Evolutionary conservation across 2,329 filamentous ascomycete species (phyloP).

Genomic region (Seiridium cupressi): DNA sequence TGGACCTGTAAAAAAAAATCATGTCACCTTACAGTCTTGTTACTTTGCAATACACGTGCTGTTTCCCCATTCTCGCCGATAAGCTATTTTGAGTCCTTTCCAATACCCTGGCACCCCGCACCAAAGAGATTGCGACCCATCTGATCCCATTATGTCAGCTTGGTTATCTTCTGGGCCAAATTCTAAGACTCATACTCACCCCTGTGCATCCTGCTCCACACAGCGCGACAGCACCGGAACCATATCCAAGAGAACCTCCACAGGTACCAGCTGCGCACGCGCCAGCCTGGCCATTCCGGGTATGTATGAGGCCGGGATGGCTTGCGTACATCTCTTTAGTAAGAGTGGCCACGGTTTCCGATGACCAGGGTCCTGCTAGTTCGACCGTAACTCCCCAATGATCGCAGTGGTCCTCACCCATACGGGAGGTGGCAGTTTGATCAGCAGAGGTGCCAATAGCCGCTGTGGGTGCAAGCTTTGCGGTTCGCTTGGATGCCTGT

Average conservation of each 20-base stretch:
- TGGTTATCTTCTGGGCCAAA: too few species aligned
- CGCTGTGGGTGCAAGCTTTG: not conserved
- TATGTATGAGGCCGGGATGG: conserved; percentile 6
- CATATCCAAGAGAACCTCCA: conserved; percentile 4
- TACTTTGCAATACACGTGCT: too few species aligned
- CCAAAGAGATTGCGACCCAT: too few species aligned
- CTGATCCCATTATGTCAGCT: too few species aligned
- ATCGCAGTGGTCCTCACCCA: not conserved
- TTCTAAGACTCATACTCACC: not conserved
- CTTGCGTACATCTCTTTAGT: conserved; percentile 6
- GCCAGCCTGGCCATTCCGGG: not conserved
- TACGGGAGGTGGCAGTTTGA: too few species aligned
- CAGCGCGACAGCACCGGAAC: not conserved
- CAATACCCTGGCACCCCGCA: too few species aligned
- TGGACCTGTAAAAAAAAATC: too few species aligned
- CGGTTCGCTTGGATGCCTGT: not conserved
- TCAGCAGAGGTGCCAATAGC: not conserved
- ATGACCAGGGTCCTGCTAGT: conserved; percentile 8
- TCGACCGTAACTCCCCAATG: conserved; percentile 6
- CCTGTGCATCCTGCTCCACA: not conserved
- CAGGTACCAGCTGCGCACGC: conserved; percentile 9
- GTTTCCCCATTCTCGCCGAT: too few species aligned
- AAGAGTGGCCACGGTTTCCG: not conserved
- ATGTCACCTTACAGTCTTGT: too few species aligned
- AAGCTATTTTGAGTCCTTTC: too few species aligned